These are phyloP conservation scores for Triangularia verruculosa DNA, from an alignment of 2,329 filamentous ascomycete species.

Conservation along the genomic window DNA sequence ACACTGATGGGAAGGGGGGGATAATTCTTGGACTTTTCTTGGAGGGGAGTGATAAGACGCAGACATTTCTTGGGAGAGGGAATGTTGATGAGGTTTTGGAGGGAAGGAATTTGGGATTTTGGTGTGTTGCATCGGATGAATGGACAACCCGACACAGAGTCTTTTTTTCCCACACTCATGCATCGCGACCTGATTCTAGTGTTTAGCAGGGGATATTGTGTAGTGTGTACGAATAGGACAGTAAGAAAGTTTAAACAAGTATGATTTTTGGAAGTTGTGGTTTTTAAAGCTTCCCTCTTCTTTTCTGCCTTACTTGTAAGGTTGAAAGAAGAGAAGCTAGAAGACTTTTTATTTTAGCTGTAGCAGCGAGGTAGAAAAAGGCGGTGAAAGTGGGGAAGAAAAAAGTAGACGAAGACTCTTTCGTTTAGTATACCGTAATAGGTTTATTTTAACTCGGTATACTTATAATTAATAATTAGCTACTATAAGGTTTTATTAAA, in stretches of 20 bases:
- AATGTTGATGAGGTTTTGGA: not conserved
- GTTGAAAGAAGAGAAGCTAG: too few relatives aligned
- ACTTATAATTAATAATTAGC: too few relatives aligned
- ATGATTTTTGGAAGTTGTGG: not conserved
- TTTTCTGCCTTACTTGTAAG: too few relatives aligned
- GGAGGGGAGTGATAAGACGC: not conserved
- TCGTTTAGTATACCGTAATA: too few relatives aligned
- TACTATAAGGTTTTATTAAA: too few relatives aligned
- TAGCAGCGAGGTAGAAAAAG: too few relatives aligned
- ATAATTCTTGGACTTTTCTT: not conserved
- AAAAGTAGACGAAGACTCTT: too few relatives aligned
- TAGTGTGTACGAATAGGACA: not conserved
- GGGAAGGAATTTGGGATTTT: not conserved
- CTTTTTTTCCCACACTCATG: not conserved
- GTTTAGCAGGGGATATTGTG: not conserved
- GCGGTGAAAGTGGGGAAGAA: too few relatives aligned
- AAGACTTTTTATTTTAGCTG: too few relatives aligned
- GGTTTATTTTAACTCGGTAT: too few relatives aligned
- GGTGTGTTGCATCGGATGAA: not conserved
- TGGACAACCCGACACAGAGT: not conserved
- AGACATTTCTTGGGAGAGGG: not conserved
- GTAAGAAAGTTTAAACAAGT: not conserved
- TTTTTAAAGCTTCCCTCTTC: too few relatives aligned
- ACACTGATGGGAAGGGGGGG: not conserved
- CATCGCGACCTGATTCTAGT: not conserved